Evolutionary conservation across 1,284 basidiomycete species (phyloP).

Genomic region (Ganoderma lingzhi): DNA sequence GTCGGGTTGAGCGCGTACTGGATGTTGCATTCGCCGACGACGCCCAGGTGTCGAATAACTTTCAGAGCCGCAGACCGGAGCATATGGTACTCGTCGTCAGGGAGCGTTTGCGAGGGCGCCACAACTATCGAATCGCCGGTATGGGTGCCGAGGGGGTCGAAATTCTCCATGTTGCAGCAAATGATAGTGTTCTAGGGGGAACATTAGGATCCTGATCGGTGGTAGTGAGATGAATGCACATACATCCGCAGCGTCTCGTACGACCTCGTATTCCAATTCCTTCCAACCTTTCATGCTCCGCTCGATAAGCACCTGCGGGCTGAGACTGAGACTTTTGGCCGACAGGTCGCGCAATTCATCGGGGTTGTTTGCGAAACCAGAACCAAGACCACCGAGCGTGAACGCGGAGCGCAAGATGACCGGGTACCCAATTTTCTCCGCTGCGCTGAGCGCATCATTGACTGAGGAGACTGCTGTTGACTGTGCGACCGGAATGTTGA

Average conservation of each 20-base stretch:
- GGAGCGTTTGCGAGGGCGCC: constrained; percentile 97
- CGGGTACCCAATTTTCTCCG: constrained; percentile 93
- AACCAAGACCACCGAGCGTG: constrained; percentile 97
- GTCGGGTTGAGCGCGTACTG: constrained; percentile 98
- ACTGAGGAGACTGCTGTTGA: constrained; percentile 98
- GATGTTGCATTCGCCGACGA: constrained; percentile 98
- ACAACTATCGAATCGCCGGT: constrained; percentile 99
- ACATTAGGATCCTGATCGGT: constrained; percentile 9
- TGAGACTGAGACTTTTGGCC: constrained; percentile 90
- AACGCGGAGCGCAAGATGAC: constrained; percentile 99
- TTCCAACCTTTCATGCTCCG: constrained; percentile 99
- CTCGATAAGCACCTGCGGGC: constrained; percentile 97
- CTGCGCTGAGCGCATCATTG: constrained; percentile 91
- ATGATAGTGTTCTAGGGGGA: constrained; percentile 86
- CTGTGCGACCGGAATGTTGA: constrained; percentile 96
- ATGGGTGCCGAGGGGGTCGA: constrained; percentile 98
- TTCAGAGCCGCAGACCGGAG: constrained; percentile 97
- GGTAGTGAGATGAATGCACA: constrained; percentile 42
- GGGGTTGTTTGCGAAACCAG: constrained; percentile 96
- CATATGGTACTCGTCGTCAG: constrained; percentile 99
- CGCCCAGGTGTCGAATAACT: constrained; percentile 88
- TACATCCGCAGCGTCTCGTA: constrained; percentile 95
- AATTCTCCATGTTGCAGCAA: constrained; percentile 99
- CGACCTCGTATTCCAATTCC: constrained; percentile 99
- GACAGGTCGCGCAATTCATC: constrained; percentile 96